Percentiles rank a stretch among this genome's conserved stretches.
Conservation (phyloP, 2,329 filamentous ascomycete genomes). For the Dothideomycetes sp. region DNA sequence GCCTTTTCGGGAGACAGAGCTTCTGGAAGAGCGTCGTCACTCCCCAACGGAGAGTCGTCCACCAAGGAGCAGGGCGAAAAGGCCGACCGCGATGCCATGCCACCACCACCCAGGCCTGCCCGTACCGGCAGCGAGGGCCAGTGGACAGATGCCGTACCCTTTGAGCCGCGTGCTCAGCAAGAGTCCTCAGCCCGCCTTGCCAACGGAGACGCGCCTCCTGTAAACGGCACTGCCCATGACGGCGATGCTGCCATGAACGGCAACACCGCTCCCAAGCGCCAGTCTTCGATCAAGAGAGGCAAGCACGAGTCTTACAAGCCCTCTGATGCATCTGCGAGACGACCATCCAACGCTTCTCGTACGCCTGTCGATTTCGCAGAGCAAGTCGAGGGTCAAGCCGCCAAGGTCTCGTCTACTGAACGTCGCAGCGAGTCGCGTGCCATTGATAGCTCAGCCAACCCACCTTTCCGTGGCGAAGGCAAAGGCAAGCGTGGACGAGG, state of each 20-base stretch:
- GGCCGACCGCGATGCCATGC: conserved; percentile 18
- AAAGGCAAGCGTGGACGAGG: conserved; percentile 18
- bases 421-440: not conserved
- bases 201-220: not conserved
- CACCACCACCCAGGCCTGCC: conserved; percentile 14
- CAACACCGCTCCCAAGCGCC: conserved; percentile 3
- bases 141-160: not conserved
- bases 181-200: not conserved
- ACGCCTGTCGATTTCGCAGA: not conserved
- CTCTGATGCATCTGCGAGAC: not conserved
- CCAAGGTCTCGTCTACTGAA: conserved; percentile 4
- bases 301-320: conserved; percentile 11
- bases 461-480: conserved; percentile 4
- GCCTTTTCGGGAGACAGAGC: conserved; percentile 26
- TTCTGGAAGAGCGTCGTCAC: conserved; percentile 2
- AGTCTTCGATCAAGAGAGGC: conserved; percentile 6
- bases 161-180: not conserved
- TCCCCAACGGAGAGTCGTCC: conserved; percentile 8
- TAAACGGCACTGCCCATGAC: conserved; percentile 3
- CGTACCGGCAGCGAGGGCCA: conserved; percentile 9
- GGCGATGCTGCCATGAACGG: not conserved
- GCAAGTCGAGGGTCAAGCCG: not conserved
- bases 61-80: conserved; percentile 9
- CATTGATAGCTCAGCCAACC: not conserved
- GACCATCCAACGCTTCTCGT: conserved; percentile 3